phyloP scores from a whole-genome alignment of 73 alveolate genomes.

The Paramecium bursaria region DNA sequence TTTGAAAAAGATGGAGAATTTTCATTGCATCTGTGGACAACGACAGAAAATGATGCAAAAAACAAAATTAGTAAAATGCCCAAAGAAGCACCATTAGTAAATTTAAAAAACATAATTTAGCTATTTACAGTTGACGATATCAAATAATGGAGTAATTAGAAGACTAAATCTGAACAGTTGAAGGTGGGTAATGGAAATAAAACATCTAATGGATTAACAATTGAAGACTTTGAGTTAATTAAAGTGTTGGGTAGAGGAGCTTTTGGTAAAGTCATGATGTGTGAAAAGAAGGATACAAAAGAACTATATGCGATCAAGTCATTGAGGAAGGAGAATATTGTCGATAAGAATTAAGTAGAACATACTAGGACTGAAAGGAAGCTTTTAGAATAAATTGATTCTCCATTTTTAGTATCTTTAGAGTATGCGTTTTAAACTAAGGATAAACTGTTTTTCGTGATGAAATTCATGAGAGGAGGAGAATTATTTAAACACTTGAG shows the following conservation, averaged over 20 bases:
- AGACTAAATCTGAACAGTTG: constrained; percentile 18
- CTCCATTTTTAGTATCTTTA: constrained; percentile 93
- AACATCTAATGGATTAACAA: constrained; percentile 26
- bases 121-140: constrained; percentile 25
- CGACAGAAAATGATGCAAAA: constrained; percentile 66
- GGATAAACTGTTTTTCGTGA: constrained; percentile 89
- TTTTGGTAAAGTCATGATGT: constrained; percentile 95
- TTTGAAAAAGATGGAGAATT: constrained; percentile 60
- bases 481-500: constrained; percentile 86
- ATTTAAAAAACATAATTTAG: neutral
- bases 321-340: constrained; percentile 88
- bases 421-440: constrained; percentile 96
- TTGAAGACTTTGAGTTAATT: constrained; percentile 79
- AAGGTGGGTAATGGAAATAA: constrained; percentile 15
- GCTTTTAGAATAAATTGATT: constrained; percentile 87
- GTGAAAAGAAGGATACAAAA: constrained; percentile 81
- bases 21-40: constrained; percentile 10
- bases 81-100: constrained; percentile 46
- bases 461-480: constrained; percentile 93
- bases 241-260: constrained; percentile 93
- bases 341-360: constrained; percentile 89
- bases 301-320: constrained; percentile 95
- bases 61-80: constrained; percentile 61
- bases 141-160: neutral
- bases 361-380: constrained; percentile 97